These are phyloP conservation scores for Neonectria coccinea DNA, from an alignment of 2,329 filamentous ascomycete species.

Conservation along the genomic window DNA sequence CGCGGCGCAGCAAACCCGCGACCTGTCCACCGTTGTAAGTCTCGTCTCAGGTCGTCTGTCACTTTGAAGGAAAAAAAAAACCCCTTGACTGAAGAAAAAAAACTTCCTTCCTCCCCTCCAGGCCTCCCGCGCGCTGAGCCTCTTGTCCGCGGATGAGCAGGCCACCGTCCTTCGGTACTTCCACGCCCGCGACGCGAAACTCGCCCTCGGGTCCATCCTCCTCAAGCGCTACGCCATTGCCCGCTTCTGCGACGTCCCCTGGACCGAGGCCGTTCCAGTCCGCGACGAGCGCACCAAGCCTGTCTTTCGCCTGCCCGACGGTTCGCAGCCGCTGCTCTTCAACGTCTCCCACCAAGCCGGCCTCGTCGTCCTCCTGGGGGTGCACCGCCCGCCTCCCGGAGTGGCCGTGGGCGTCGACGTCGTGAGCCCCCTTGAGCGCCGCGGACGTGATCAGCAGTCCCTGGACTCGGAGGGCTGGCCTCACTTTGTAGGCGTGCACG, in stretches of 20 bases:
- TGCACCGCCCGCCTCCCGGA: slow-evolving; percentile 49
- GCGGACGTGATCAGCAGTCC: slow-evolving; percentile 68
- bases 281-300: slow-evolving; percentile 68
- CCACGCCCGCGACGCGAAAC: slow-evolving; percentile 78
- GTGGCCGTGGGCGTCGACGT: slow-evolving; percentile 77
- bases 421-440: slow-evolving; percentile 79
- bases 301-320: slow-evolving; percentile 62
- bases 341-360: slow-evolving; percentile 85
- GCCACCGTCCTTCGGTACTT: slow-evolving; percentile 69
- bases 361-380: slow-evolving; percentile 75
- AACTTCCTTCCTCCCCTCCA: slow-evolving; percentile 41
- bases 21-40: slow-evolving; percentile 61
- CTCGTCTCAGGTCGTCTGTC: background rate
- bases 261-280: slow-evolving; percentile 68
- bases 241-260: slow-evolving; percentile 68
- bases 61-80: too few relatives aligned
- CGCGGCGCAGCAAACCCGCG: slow-evolving; percentile 59
- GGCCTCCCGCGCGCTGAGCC: slow-evolving; percentile 65
- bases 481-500: slow-evolving; percentile 77
- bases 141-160: slow-evolving; percentile 68
- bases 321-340: slow-evolving; percentile 67
- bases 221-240: slow-evolving; percentile 79
- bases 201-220: slow-evolving; percentile 77
- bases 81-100: background rate
- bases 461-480: slow-evolving; percentile 71